Conservation (phyloP, 1,284 basidiomycete genomes). For the Rhodofomes roseus region DNA sequence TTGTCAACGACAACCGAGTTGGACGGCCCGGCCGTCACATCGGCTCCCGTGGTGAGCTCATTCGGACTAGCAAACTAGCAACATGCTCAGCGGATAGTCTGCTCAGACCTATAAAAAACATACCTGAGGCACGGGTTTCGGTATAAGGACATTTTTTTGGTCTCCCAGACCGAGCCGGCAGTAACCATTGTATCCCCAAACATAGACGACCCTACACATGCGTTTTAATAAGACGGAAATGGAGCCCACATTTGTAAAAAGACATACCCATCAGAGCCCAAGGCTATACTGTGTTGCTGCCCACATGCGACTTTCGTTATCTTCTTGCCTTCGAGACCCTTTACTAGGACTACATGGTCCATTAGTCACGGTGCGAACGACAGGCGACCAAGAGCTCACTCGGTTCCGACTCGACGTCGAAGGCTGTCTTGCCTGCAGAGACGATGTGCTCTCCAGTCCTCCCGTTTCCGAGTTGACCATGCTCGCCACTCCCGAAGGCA, state of each 20-base stretch:
- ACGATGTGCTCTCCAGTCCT: constrained; percentile 86
- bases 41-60: constrained; percentile 56
- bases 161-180: constrained; percentile 81
- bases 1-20: constrained; percentile 83
- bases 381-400: constrained; percentile 39
- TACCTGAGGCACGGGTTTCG: constrained; percentile 75
- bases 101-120: not conserved
- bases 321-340: constrained; percentile 67
- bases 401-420: constrained; percentile 75
- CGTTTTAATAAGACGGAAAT: constrained; percentile 1
- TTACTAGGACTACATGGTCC: constrained; percentile 55
- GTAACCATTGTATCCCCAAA: constrained; percentile 86
- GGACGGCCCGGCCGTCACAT: constrained; percentile 78
- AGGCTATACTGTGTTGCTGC: constrained; percentile 80
- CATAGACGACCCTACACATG: constrained; percentile 61
- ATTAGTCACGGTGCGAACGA: constrained; percentile 8
- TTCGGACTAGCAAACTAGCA: constrained; percentile 71
- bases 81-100: constrained; percentile 2
- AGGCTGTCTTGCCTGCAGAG: constrained; percentile 79
- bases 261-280: constrained; percentile 70
- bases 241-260: not conserved
- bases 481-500: constrained; percentile 87
- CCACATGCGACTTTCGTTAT: constrained; percentile 84
- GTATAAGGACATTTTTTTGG: constrained; percentile 76
- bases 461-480: constrained; percentile 91